phyloP scores from a whole-genome alignment of 2,329 filamentous ascomycete genomes.

The Aulographum hederae region DNA sequence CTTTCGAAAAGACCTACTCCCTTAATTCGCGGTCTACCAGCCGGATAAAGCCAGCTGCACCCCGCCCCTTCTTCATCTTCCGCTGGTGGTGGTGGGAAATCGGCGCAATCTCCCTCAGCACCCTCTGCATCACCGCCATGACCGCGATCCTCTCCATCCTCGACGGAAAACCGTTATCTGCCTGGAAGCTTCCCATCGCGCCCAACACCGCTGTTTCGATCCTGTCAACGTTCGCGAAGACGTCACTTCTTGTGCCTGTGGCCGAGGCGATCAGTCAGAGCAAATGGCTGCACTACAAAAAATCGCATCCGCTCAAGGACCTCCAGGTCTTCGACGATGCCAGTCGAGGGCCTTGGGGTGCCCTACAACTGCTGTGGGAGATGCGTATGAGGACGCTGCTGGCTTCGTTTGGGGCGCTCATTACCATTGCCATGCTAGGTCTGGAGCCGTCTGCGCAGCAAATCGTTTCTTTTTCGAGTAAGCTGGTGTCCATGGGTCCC shows the following conservation, averaged over 20 bases:
- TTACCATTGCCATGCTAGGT: conserved; percentile 3
- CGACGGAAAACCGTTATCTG: conserved; percentile 3
- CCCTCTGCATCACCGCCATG: background rate
- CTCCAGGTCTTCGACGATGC: conserved; percentile 16
- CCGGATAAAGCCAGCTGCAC: too few relatives aligned
- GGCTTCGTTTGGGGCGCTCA: conserved; percentile 2
- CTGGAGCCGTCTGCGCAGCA: conserved; percentile 3
- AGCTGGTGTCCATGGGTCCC: too few relatives aligned
- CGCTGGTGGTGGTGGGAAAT: background rate
- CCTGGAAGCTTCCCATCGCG: conserved; percentile 7
- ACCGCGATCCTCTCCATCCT: background rate
- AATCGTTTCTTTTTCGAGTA: conserved; percentile 1
- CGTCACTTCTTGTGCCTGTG: conserved; percentile 13
- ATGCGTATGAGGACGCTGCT: conserved; percentile 2
- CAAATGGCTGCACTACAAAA: conserved; percentile 16
- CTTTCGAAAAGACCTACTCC: too few relatives aligned
- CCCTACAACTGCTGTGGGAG: conserved; percentile 12
- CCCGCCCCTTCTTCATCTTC: too few relatives aligned
- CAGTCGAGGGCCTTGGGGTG: conserved; percentile 4
- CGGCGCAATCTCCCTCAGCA: background rate
- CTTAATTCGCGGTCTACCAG: too few relatives aligned
- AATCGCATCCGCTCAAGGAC: conserved; percentile 8
- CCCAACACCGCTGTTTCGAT: conserved; percentile 16
- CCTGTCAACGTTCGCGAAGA: conserved; percentile 14
- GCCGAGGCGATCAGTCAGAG: conserved; percentile 17